These are phyloP conservation scores for Hebeloma cylindrosporum DNA, from an alignment of 768 basidiomycete species.

Conservation along the genomic window DNA sequence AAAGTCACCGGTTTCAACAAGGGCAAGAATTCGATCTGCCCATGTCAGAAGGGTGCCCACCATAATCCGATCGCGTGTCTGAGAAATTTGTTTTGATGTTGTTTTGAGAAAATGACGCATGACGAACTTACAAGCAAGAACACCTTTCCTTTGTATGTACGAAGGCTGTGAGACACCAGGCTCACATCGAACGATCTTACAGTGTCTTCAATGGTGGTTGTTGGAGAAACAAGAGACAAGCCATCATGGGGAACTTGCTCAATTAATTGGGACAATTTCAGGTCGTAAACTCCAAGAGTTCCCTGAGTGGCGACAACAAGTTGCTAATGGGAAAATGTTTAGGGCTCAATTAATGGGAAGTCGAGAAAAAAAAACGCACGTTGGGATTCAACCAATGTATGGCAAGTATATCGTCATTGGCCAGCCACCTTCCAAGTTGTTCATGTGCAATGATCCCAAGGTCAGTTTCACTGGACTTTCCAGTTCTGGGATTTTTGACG, in stretches of 20 bases:
- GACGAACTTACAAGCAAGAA: conserved; percentile 81
- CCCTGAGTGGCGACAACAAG: conserved; percentile 56
- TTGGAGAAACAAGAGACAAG: conserved; percentile 36
- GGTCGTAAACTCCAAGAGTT: conserved; percentile 71
- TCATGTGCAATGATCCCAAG: conserved; percentile 66
- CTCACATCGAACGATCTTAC: conserved; percentile 36
- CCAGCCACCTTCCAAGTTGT: conserved; percentile 57
- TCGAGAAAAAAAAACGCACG: conserved; percentile 59
- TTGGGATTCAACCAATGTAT: conserved; percentile 87
- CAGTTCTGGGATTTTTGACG: conserved; percentile 52
- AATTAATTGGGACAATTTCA: conserved; percentile 52
- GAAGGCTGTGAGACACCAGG: conserved; percentile 63
- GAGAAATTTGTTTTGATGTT: conserved; percentile 7
- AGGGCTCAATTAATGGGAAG: conserved; percentile 6
- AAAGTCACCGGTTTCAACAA: conserved; percentile 86
- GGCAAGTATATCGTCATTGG: conserved; percentile 63
- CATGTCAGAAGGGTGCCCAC: conserved; percentile 90
- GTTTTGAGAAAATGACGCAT: not conserved
- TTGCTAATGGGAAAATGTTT: conserved; percentile 50
- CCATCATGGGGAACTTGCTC: conserved; percentile 64
- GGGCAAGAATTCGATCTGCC: conserved; percentile 87
- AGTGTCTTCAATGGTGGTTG: conserved; percentile 45
- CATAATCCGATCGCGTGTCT: conserved; percentile 63
- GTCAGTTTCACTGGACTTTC: conserved; percentile 59
- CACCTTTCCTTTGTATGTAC: conserved; percentile 86